A percentile compares a stretch with the other conserved stretches of the same genome.
phyloP scores from a whole-genome alignment of 2,329 filamentous ascomycete genomes.

The Exophiala phaeomuriformis region DNA sequence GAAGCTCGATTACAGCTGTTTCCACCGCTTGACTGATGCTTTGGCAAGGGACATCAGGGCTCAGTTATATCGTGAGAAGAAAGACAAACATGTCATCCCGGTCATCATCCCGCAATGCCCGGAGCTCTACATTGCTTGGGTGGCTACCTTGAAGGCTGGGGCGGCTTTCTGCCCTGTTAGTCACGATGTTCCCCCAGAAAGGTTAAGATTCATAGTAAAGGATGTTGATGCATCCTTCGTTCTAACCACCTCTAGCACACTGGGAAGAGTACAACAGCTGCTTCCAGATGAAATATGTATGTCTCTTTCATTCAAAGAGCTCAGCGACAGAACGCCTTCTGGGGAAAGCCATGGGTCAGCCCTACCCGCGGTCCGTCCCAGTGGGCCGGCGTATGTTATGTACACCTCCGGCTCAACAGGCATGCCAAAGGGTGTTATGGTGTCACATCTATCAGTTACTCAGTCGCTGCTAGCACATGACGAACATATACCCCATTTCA shows the following conservation, averaged over 20 bases:
- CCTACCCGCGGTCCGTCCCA: constrained; percentile 34
- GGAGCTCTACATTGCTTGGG: constrained; percentile 66
- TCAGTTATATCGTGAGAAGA: constrained; percentile 20
- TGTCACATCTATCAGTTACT: constrained; percentile 72
- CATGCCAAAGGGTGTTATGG: constrained; percentile 74
- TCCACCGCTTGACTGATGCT: constrained; percentile 39
- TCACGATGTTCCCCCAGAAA: constrained; percentile 67
- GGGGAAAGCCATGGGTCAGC: neutral
- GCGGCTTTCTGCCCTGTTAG: constrained; percentile 80
- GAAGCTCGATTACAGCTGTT: constrained; percentile 52
- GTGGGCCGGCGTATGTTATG: constrained; percentile 68
- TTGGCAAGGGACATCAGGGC: constrained; percentile 13
- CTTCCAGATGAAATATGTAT: constrained; percentile 31
- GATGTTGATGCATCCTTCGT: constrained; percentile 66
- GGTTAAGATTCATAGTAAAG: constrained; percentile 70
- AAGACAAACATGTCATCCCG: constrained; percentile 52
- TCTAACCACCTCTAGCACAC: constrained; percentile 49
- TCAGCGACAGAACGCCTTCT: neutral
- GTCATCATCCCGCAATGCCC: constrained; percentile 70
- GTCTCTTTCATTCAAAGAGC: constrained; percentile 32
- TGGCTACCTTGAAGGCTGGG: constrained; percentile 73
- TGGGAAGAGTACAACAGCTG: constrained; percentile 24
- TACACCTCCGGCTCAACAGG: constrained; percentile 91
- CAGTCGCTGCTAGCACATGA: constrained; percentile 80
- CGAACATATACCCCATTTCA: constrained; percentile 65